A percentile compares a stretch with the other conserved stretches of the same genome.
These are phyloP conservation scores for Gryganskiella cystojenkinii DNA, from an alignment of 192 early-diverging fungal species.

Conservation along the genomic window DNA sequence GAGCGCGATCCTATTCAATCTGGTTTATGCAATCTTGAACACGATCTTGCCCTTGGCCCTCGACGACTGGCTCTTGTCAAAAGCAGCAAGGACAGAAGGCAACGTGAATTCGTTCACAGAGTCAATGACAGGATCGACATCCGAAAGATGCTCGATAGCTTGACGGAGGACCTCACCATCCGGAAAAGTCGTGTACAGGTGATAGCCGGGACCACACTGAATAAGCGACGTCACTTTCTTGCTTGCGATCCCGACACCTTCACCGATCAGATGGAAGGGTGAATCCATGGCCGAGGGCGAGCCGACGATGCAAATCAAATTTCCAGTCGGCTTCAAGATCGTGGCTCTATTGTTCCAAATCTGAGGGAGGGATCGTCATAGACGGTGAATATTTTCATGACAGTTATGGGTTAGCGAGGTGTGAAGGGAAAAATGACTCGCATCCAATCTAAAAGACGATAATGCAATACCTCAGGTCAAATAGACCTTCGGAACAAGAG, in stretches of 20 bases:
- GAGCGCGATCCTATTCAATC: no score
- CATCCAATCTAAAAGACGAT: no score
- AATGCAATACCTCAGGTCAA: no score
- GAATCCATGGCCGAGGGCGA: conserved; percentile 5
- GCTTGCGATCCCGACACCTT: background rate
- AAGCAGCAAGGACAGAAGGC: conserved; percentile 13
- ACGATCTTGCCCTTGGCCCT: conserved; percentile 38
- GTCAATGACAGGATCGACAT: conserved; percentile 27
- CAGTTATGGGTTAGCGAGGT: no score
- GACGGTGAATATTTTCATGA: background rate
- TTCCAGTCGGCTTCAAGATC: conserved; percentile 23
- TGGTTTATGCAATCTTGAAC: conserved; percentile 24
- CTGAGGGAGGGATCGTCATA: conserved; percentile 1
- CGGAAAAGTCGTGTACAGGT: conserved; percentile 18
- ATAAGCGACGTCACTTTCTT: conserved; percentile 22
- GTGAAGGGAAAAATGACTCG: no score
- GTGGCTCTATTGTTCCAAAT: conserved; percentile 31
- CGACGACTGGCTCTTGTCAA: conserved; percentile 20
- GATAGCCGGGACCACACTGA: conserved; percentile 24
- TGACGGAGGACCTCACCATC: conserved; percentile 20
- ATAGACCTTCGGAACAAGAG: no score
- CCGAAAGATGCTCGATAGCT: conserved; percentile 14
- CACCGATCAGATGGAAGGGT: background rate
- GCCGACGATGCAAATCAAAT: conserved; percentile 20
- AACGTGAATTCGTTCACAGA: conserved; percentile 20